These are phyloP conservation scores for Emiliania huxleyi DNA, from an alignment of 78 protist species.

Conservation along the genomic window DNA sequence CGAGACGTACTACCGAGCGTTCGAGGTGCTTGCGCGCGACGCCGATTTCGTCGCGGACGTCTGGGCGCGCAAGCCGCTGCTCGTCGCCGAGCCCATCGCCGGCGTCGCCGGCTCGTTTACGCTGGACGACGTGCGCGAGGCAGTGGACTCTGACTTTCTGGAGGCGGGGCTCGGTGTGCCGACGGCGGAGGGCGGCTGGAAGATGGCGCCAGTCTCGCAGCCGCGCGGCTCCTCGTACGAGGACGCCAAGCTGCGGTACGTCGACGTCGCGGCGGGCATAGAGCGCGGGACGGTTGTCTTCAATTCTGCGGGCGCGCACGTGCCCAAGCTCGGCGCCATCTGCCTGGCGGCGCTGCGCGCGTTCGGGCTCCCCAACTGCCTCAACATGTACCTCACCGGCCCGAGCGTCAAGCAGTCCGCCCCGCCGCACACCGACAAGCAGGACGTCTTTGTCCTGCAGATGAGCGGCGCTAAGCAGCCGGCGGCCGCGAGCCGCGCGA, in stretches of 20 bases:
- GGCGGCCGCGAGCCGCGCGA: no score
- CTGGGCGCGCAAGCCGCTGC: neutral
- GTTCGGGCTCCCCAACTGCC: neutral
- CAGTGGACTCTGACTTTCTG: neutral
- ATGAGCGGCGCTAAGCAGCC: neutral
- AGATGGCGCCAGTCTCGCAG: slow-evolving; percentile 8
- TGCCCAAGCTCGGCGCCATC: neutral
- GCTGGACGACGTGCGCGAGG: neutral
- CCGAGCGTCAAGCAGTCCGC: neutral
- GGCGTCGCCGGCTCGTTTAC: neutral
- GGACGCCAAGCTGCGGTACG: neutral
- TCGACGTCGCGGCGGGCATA: neutral
- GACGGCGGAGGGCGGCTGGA: neutral
- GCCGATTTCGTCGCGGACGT: no score
- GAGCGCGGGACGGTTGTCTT: neutral
- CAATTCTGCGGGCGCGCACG: slow-evolving; percentile 29
- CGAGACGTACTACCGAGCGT: no score
- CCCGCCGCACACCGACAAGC: slow-evolving; percentile 50
- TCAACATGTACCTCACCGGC: slow-evolving; percentile 9
- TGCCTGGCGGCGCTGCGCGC: slow-evolving; percentile 12
- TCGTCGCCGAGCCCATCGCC: neutral
- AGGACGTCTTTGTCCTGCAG: slow-evolving; percentile 21
- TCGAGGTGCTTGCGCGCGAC: no score
- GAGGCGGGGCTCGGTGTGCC: neutral
- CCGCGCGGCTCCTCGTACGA: slow-evolving; percentile 9